These are phyloP conservation scores for Phlyctochytrium bullatum DNA, from an alignment of 192 early-diverging fungal species.

Conservation along the genomic window DNA sequence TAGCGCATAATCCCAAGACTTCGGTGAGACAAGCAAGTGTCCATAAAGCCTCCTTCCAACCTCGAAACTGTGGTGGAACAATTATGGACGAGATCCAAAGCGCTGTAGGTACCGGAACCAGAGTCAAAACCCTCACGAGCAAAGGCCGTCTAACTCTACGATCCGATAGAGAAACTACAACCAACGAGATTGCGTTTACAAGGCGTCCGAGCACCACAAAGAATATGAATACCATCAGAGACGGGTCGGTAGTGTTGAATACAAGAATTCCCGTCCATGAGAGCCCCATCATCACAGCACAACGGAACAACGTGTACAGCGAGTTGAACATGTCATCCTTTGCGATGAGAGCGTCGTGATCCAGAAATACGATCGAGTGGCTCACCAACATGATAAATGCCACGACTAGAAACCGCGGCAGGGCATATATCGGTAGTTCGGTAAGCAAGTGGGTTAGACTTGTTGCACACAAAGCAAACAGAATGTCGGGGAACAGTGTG, in stretches of 20 bases:
- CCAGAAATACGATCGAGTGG: not conserved
- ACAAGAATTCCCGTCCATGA: not conserved
- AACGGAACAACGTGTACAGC: not conserved
- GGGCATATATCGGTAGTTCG: not conserved
- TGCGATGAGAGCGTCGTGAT: not conserved
- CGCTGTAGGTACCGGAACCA: not conserved
- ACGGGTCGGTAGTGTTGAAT: not conserved
- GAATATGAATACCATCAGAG: not conserved
- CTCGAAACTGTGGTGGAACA: not conserved
- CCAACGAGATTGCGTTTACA: not conserved
- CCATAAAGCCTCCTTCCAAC: not conserved
- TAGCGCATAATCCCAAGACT: not conserved
- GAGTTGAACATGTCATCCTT: not conserved
- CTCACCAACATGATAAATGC: not conserved
- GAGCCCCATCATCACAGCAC: not conserved
- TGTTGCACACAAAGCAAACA: not conserved
- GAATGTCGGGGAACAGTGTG: not conserved
- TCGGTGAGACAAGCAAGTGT: not conserved
- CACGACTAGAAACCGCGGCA: not conserved
- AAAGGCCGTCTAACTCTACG: not conserved
- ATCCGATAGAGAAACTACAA: not conserved
- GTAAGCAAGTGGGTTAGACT: not conserved
- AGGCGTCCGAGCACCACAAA: not conserved
- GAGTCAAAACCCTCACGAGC: not conserved
- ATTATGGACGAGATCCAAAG: not conserved